Evolutionary conservation across 805 yeast species (phyloP), one percentile per base, ranked within the genome.

Genomic region (Myxozyma mucilagina): DNA sequence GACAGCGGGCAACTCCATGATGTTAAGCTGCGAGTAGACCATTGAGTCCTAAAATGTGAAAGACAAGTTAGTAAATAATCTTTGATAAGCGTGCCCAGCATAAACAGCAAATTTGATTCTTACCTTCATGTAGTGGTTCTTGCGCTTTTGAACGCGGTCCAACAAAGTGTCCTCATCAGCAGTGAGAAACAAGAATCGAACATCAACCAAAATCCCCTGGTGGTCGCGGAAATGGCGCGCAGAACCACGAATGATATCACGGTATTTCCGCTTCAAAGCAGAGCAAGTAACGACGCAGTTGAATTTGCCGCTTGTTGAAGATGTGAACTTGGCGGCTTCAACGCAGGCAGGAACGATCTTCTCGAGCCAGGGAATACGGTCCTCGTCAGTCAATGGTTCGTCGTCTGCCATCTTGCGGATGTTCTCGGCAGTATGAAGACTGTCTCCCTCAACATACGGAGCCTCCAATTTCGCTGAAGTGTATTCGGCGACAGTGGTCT

Each of bases 331-430:
- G 32, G 71, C 52, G 3, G 86, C 79, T n/a, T 73, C 68, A 0
- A 67, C 64, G 1, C 82, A 75, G 14, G 42, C 56, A 6, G 58
- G 59, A 16, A 67, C 56, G 11, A 94, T 74, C 42, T 72, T 71
- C 42, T 77, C 73, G 18, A 94, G 79, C 99, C 99, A 94, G 1
- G 82, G 92, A 92, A 93, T 89, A 61, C 99, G 77, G 73, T 94
- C 99, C 1, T 86, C 94, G 71, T 94, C 99, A 0, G 86, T 83
- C 60, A 94, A 77, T 1, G 98, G 96, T 20, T 82, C 79, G 0
- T 96, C 96, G 20, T 77, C 69, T 1, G 87, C 74, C 99, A 94
- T 94, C 73, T 94, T 94, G 18, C 80, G 84, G 13, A 93, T 78
- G 72, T 94, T 94, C 56, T 70, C 64, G 38, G 56, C 44, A 9